These are phyloP conservation scores for Eutrema yunnanense DNA, from an alignment of 345 rosid genomes.

Conservation along the genomic window DNA sequence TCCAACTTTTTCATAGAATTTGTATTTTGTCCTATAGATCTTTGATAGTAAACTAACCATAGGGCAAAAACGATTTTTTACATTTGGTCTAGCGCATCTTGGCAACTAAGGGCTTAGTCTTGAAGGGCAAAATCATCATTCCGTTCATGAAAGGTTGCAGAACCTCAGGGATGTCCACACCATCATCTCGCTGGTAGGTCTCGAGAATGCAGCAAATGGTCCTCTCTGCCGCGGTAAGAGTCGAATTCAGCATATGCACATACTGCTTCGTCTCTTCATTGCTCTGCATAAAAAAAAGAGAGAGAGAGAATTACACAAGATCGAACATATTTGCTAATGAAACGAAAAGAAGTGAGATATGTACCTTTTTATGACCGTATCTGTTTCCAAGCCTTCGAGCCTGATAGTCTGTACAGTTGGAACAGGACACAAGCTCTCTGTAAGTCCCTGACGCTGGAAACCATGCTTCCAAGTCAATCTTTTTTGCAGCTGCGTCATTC, in stretches of 20 bases:
- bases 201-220: conserved; percentile 92
- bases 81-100: too few relatives aligned
- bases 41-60: background rate
- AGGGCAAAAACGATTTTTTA: too few relatives aligned
- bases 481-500: conserved; percentile 91
- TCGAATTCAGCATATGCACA: conserved; percentile 83
- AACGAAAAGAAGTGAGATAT: background rate
- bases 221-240: conserved; percentile 94
- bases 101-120: conserved; percentile 21
- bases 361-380: conserved; percentile 87
- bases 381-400: conserved; percentile 81
- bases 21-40: background rate
- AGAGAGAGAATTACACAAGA: background rate
- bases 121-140: conserved; percentile 69
- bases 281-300: conserved; percentile 39
- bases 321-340: background rate
- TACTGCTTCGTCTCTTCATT: conserved; percentile 71
- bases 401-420: conserved; percentile 79
- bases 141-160: conserved; percentile 64
- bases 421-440: conserved; percentile 85
- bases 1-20: background rate
- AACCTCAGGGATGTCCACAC: conserved; percentile 76
- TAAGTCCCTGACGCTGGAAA: conserved; percentile 77
- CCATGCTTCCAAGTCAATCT: conserved; percentile 92
- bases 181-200: conserved; percentile 76